Percentiles rank a stretch among this genome's conserved stretches.
phyloP scores from a whole-genome alignment of 2,329 filamentous ascomycete species.

The Scedosporium dehoogii region DNA sequence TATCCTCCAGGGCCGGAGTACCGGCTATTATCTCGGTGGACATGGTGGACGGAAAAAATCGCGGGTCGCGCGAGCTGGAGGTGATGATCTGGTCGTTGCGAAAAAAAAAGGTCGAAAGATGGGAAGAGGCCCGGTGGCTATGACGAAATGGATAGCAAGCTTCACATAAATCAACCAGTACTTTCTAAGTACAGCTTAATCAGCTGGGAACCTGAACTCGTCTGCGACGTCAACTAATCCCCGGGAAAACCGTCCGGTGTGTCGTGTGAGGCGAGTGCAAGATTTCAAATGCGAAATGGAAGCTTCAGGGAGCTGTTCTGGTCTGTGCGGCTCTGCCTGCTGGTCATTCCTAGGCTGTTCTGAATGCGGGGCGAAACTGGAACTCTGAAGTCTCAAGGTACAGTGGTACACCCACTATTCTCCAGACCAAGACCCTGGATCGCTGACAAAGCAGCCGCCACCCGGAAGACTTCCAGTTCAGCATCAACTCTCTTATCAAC shows the following conservation, averaged over 20 bases:
- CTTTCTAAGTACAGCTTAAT: no score
- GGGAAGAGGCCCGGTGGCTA: no score
- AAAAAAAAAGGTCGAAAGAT: no score
- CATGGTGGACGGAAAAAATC: background rate
- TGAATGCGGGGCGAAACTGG: background rate
- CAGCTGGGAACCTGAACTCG: no score
- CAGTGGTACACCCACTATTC: background rate
- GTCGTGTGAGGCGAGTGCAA: no score
- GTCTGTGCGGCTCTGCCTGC: slow-evolving; percentile 1
- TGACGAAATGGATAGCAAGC: background rate
- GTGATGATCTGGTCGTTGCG: background rate
- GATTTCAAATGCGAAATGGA: background rate
- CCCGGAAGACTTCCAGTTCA: background rate
- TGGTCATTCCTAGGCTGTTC: background rate
- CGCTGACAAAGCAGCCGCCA: background rate
- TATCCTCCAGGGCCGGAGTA: background rate
- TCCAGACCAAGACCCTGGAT: background rate
- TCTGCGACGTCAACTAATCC: no score
- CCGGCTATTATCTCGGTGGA: background rate
- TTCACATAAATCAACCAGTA: background rate
- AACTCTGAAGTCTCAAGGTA: background rate
- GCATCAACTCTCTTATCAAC: background rate
- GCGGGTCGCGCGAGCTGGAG: background rate
- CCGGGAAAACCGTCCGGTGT: no score
- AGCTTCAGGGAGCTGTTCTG: background rate